These are phyloP conservation scores for Hemisphaericaspora xylofermentans DNA, from an alignment of 1,139 yeast species.

Conservation along the genomic window DNA sequence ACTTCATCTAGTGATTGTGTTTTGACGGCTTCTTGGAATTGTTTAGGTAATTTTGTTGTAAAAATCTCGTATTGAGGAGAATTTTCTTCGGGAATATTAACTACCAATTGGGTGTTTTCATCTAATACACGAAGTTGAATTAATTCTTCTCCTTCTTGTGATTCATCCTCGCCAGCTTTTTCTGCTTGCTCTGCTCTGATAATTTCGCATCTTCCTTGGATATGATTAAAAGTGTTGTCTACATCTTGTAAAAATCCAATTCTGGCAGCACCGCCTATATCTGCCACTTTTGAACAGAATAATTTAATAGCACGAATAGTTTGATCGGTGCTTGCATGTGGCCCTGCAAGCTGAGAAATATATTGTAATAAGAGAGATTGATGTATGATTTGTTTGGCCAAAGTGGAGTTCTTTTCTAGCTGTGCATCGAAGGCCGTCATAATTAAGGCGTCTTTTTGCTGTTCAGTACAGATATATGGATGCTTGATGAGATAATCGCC, in stretches of 20 bases:
- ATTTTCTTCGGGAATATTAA: conserved; percentile 62
- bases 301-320: conserved; percentile 58
- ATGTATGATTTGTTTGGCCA: conserved; percentile 65
- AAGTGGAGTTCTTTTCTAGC: conserved; percentile 53
- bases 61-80: conserved; percentile 59
- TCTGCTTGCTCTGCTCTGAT: conserved; percentile 48
- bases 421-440: conserved; percentile 92
- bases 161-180: conserved; percentile 37
- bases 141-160: conserved; percentile 70
- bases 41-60: conserved; percentile 51
- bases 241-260: conserved; percentile 74
- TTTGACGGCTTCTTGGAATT: conserved; percentile 74
- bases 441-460: conserved; percentile 87
- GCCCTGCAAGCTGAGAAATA: conserved; percentile 59
- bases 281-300: conserved; percentile 65
- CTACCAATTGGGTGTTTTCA: conserved; percentile 73
- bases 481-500: conserved; percentile 56
- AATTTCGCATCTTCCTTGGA: conserved; percentile 69
- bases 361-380: conserved; percentile 83
- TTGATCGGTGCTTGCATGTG: conserved; percentile 30
- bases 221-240: conserved; percentile 67
- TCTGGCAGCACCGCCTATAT: conserved; percentile 55
- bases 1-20: conserved; percentile 74
- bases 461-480: conserved; percentile 70
- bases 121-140: conserved; percentile 89